phyloP scores from a whole-genome alignment of 2,329 filamentous ascomycete genomes.

The Didymella segeticola region DNA sequence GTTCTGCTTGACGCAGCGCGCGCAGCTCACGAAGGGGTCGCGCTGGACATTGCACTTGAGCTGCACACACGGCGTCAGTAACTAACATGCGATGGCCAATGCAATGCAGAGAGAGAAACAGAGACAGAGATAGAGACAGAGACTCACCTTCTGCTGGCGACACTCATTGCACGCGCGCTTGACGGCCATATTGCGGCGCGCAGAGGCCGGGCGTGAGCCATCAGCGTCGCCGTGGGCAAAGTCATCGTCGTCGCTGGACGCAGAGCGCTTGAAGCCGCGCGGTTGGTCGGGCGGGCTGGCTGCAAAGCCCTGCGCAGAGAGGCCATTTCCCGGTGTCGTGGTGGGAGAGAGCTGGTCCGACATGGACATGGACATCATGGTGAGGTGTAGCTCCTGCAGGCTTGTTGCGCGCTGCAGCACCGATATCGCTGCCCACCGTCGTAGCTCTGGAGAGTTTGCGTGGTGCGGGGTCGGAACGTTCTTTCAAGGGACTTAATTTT shows the following conservation, averaged over 20 bases:
- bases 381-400: slow-evolving; percentile 16
- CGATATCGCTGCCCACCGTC: slow-evolving; percentile 28
- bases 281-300: slow-evolving; percentile 39
- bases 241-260: slow-evolving; percentile 47
- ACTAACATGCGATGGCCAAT: too few relatives aligned
- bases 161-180: slow-evolving; percentile 87
- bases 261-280: slow-evolving; percentile 46
- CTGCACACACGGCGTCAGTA: slow-evolving; percentile 51
- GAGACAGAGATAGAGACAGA: not conserved
- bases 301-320: slow-evolving; percentile 34
- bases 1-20: slow-evolving; percentile 78
- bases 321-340: slow-evolving; percentile 37
- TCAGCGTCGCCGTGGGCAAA: slow-evolving; percentile 39
- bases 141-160: slow-evolving; percentile 78
- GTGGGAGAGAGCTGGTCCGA: slow-evolving; percentile 33
- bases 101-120: too few relatives aligned
- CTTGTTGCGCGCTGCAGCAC: slow-evolving; percentile 22
- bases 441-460: slow-evolving; percentile 9
- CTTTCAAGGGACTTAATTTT: slow-evolving; percentile 1
- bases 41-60: slow-evolving; percentile 84
- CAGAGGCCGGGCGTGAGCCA: slow-evolving; percentile 31
- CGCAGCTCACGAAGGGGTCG: slow-evolving; percentile 79
- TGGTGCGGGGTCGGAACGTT: slow-evolving; percentile 14
- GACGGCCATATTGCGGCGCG: slow-evolving; percentile 45
- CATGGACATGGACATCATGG: slow-evolving; percentile 21